A percentile compares a stretch with the other conserved stretches of the same genome.
These are phyloP conservation scores for Aureobasidium melanogenum DNA, from an alignment of 2,329 filamentous ascomycete species.

Conservation along the genomic window DNA sequence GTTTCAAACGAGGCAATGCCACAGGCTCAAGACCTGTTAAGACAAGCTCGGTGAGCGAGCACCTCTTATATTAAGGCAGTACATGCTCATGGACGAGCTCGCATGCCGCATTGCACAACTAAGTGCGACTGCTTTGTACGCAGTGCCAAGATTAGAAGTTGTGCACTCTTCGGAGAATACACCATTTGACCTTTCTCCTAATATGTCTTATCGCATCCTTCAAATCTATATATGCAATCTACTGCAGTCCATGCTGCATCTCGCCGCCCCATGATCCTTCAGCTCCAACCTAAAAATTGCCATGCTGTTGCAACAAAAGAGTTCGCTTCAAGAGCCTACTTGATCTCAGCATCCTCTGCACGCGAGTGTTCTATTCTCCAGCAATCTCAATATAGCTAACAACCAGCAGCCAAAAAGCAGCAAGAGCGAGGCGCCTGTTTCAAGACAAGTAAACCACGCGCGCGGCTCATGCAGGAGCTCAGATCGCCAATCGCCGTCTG, in stretches of 20 bases:
- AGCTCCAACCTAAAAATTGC: not conserved
- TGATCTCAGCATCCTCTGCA: not conserved
- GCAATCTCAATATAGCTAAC: not conserved
- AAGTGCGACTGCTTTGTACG: not conserved
- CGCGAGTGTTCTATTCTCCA: not conserved
- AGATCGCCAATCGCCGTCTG: conserved; percentile 6
- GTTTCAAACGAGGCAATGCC: not conserved
- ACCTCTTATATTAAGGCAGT: not conserved
- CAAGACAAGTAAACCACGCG: conserved; percentile 3
- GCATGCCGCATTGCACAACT: not conserved
- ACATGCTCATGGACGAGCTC: not conserved
- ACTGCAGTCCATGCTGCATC: conserved; percentile 1
- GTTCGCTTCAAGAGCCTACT: not conserved
- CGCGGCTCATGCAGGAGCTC: conserved; percentile 5
- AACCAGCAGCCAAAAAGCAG: not conserved
- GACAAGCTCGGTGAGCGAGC: not conserved
- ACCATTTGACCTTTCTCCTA: conserved; percentile 3
- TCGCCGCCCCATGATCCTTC: conserved; percentile 3
- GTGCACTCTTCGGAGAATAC: not conserved
- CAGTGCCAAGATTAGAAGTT: not conserved
- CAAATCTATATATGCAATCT: conserved; percentile 6
- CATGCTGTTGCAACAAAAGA: not conserved
- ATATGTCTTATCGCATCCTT: conserved; percentile 8
- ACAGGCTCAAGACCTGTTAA: not conserved
- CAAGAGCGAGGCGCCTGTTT: not conserved